Evolutionary conservation across 805 yeast species (phyloP).

Genomic region (Starmerella geochares): DNA sequence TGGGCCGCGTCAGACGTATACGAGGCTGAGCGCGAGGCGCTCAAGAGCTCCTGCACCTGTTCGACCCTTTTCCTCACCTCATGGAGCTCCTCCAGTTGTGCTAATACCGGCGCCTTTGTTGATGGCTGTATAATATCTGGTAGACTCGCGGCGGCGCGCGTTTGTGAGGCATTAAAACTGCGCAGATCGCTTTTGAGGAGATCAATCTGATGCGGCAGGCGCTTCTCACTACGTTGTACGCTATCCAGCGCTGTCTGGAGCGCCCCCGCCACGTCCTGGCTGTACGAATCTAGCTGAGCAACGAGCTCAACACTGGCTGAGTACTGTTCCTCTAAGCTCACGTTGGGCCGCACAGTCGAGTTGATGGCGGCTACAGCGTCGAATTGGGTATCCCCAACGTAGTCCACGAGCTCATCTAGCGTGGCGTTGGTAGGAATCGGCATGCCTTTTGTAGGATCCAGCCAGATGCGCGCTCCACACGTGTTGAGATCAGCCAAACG

Average conservation of each 20-base stretch:
- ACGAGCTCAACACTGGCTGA: conserved; percentile 27
- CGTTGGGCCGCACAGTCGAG: conserved; percentile 16
- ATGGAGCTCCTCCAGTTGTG: conserved; percentile 24
- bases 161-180: conserved; percentile 23
- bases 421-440: conserved; percentile 10
- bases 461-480: too few species aligned
- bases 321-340: conserved; percentile 26
- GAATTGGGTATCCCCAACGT: conserved; percentile 25
- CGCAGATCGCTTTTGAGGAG: conserved; percentile 29
- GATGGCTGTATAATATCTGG: conserved; percentile 9
- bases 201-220: conserved; percentile 31
- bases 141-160: conserved; percentile 17
- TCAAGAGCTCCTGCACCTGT: conserved; percentile 25
- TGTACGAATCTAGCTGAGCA: conserved; percentile 29
- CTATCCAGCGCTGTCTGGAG: conserved; percentile 26
- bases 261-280: conserved; percentile 28
- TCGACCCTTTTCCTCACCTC: conserved; percentile 25
- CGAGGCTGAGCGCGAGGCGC: neutral
- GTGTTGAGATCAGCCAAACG: too few species aligned
- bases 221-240: conserved; percentile 25
- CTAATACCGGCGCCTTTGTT: conserved; percentile 17
- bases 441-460: neutral
- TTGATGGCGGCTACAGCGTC: conserved; percentile 29
- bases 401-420: conserved; percentile 22
- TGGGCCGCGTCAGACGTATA: neutral